A percentile compares a stretch with the other conserved stretches of the same genome.
Conservation (phyloP, 1,284 basidiomycete species). For the Spongiforma sp. region DNA sequence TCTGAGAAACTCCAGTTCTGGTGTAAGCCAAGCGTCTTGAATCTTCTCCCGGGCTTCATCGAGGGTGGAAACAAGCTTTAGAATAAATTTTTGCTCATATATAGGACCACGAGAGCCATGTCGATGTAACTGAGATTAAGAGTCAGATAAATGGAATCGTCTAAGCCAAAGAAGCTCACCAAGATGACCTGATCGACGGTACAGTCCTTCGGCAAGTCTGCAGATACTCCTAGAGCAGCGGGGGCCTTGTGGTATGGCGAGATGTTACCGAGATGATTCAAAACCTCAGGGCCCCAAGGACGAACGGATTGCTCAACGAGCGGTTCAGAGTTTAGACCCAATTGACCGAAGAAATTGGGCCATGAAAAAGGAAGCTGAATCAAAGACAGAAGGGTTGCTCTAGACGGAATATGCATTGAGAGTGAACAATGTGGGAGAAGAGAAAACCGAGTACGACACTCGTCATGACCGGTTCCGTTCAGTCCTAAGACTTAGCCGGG, state of each 20-base stretch:
- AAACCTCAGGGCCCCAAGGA: background rate
- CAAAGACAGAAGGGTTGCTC: background rate
- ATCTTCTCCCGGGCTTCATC: conserved; percentile 34
- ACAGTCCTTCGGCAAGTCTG: conserved; percentile 46
- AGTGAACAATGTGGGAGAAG: no score
- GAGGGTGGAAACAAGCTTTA: conserved; percentile 42
- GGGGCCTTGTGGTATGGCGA: conserved; percentile 22
- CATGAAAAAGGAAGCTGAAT: background rate
- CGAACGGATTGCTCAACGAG: background rate
- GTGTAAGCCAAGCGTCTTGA: conserved; percentile 38
- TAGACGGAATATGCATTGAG: background rate
- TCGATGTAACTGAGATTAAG: conserved; percentile 16
- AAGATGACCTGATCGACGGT: conserved; percentile 49
- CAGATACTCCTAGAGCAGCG: conserved; percentile 36
- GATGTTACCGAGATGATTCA: background rate
- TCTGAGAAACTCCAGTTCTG: conserved; percentile 45
- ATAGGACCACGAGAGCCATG: conserved; percentile 37
- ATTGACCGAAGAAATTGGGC: background rate
- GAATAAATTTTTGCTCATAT: conserved; percentile 33
- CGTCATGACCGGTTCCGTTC: no score
- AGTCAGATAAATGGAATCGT: background rate
- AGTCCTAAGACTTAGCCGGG: no score
- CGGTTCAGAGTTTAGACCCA: background rate
- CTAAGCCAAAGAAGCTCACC: conserved; percentile 13
- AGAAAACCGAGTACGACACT: no score